Conservation (phyloP, 192 early-diverging fungal species). For the Powellomyces hirtus region DNA sequence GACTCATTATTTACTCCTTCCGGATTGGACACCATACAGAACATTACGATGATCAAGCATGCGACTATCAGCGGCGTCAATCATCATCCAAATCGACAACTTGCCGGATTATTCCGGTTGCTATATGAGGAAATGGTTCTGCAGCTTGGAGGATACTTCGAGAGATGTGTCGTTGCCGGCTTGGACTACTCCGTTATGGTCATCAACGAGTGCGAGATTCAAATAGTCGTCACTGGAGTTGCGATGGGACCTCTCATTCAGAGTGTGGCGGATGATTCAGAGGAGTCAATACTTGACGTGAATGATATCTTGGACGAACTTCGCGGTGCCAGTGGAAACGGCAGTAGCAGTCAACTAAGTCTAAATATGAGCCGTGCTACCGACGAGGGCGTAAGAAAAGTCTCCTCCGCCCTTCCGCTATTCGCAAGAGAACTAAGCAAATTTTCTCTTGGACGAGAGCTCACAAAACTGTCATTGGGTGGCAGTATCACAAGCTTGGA, state of each 20-base stretch:
- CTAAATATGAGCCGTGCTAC: neutral
- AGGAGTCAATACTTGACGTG: neutral
- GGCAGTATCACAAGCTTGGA: neutral
- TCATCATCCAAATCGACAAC: constrained; percentile 73
- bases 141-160: constrained; percentile 56
- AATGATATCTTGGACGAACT: constrained; percentile 12
- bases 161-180: constrained; percentile 63
- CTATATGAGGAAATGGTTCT: constrained; percentile 66
- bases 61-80: constrained; percentile 49
- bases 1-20: constrained; percentile 19
- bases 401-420: neutral
- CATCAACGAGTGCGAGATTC: constrained; percentile 57
- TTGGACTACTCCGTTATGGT: constrained; percentile 63
- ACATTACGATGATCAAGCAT: constrained; percentile 64
- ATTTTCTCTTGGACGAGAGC: constrained; percentile 5
- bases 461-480: neutral
- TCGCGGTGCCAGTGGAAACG: neutral
- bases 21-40: constrained; percentile 35
- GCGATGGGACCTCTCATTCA: constrained; percentile 46
- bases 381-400: neutral
- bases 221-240: constrained; percentile 62
- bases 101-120: constrained; percentile 62
- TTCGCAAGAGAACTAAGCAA: constrained; percentile 2
- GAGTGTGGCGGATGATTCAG: neutral
- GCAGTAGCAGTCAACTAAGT: constrained; percentile 1